phyloP scores from a whole-genome alignment of 805 yeast species.

The Yarrowia porcina region DNA sequence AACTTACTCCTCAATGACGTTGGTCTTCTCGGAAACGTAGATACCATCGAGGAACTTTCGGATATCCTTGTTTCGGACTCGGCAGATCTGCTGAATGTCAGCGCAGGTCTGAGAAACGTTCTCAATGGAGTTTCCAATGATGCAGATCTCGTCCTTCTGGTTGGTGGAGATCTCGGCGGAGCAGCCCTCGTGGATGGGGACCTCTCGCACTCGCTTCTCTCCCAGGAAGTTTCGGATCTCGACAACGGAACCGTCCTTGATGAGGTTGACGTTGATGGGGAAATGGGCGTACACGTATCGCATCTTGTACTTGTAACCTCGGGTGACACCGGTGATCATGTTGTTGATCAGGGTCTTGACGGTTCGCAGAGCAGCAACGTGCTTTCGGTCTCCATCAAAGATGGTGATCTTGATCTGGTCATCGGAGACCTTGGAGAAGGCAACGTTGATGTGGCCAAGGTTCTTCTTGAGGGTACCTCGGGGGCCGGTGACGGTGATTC shows the following conservation, averaged over 20 bases:
- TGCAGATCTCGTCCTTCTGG: slow-evolving; percentile 92
- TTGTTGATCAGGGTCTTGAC: slow-evolving; percentile 93
- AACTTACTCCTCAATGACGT: slow-evolving; percentile 61
- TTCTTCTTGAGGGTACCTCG: slow-evolving; percentile 91
- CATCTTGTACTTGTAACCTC: slow-evolving; percentile 99
- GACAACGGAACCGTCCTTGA: slow-evolving; percentile 72
- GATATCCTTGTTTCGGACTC: slow-evolving; percentile 99
- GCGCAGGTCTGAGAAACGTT: slow-evolving; percentile 98
- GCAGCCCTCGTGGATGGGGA: slow-evolving; percentile 87
- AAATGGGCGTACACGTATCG: slow-evolving; percentile 99
- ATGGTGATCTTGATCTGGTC: slow-evolving; percentile 81
- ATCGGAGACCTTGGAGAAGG: slow-evolving; percentile 74
- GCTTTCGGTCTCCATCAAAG: slow-evolving; percentile 99
- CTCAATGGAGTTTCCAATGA: slow-evolving; percentile 94
- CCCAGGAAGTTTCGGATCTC: slow-evolving; percentile 99
- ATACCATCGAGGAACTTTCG: slow-evolving; percentile 99
- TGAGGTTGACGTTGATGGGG: slow-evolving; percentile 97
- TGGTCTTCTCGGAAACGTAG: slow-evolving; percentile 95
- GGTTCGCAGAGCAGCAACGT: slow-evolving; percentile 98
- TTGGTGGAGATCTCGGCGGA: slow-evolving; percentile 71
- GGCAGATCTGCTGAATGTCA: slow-evolving; percentile 95
- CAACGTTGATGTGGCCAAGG: slow-evolving; percentile 91
- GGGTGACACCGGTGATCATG: slow-evolving; percentile 97
- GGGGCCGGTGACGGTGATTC: slow-evolving; percentile 90
- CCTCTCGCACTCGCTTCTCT: slow-evolving; percentile 94